Evolutionary conservation across 73 alveolate species (phyloP).

Genomic region (Tetrahymena thermophila): DNA sequence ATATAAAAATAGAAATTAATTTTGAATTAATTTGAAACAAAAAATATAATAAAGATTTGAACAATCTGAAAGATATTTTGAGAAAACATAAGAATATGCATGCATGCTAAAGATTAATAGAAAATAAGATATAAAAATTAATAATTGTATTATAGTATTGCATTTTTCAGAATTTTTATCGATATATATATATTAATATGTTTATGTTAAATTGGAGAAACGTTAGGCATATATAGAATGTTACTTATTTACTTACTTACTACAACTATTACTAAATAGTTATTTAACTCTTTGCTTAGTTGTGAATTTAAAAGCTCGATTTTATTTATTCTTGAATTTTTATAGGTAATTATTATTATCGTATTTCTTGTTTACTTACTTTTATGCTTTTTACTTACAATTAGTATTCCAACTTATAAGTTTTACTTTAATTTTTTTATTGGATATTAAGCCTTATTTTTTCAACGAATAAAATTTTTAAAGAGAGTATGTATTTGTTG

Average conservation of each 20-base stretch:
- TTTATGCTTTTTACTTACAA: background rate
- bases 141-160: too few species aligned
- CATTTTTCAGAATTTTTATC: background rate
- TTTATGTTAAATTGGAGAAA: too few species aligned
- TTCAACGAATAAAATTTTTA: background rate
- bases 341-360: too few species aligned
- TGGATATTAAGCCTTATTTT: background rate
- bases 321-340: too few species aligned
- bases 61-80: background rate
- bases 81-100: background rate
- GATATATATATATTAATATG: too few species aligned
- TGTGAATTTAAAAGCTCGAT: background rate
- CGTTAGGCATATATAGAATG: too few species aligned
- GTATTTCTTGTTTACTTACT: background rate
- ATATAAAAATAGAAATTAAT: too few species aligned
- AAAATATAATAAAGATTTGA: background rate
- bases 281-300: too few species aligned
- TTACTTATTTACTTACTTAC: background rate
- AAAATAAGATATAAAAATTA: background rate
- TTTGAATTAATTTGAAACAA: too few species aligned
- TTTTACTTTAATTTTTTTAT: too few species aligned
- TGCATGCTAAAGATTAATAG: background rate
- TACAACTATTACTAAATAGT: background rate
- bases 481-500: background rate
- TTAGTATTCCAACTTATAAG: too few species aligned